Percentiles rank a stretch among this genome's conserved stretches.
phyloP scores from a whole-genome alignment of 2,329 filamentous ascomycete species.

The Simplicillium aogashimaense region DNA sequence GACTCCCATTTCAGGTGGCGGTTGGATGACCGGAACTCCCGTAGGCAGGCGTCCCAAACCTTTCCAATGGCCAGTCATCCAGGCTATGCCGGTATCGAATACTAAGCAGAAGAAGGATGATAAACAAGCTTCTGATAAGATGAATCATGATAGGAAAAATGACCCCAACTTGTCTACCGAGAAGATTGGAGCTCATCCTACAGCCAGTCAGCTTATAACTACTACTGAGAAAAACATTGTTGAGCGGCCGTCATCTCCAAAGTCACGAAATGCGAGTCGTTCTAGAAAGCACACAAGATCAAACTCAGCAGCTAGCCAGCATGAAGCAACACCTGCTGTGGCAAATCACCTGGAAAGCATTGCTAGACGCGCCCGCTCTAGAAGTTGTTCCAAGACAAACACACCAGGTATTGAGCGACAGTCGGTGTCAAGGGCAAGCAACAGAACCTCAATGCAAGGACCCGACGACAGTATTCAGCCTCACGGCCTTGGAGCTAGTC shows the following conservation, averaged over 20 bases:
- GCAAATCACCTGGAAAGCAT: slow-evolving; percentile 14
- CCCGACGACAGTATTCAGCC: too few species aligned
- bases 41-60: slow-evolving; percentile 12
- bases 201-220: too few species aligned
- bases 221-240: neutral
- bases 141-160: too few species aligned
- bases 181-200: too few species aligned
- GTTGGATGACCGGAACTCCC: slow-evolving; percentile 8
- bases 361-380: slow-evolving; percentile 11
- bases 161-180: too few species aligned
- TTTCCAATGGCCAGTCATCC: slow-evolving; percentile 13
- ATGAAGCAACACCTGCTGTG: slow-evolving; percentile 4
- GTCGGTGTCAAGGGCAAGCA: slow-evolving; percentile 1
- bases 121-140: too few species aligned
- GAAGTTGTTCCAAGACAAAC: neutral
- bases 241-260: slow-evolving; percentile 19
- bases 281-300: slow-evolving; percentile 12
- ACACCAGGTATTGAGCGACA: slow-evolving; percentile 1
- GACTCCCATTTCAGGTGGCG: slow-evolving; percentile 8
- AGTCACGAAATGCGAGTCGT: slow-evolving; percentile 25
- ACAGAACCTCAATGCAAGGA: too few species aligned
- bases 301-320: slow-evolving; percentile 10
- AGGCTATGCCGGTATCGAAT: too few species aligned
- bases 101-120: too few species aligned
- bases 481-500: too few species aligned